Evolutionary conservation across 352 stramenopile genomes (phyloP).

Genomic region (Peronospora tabacina): DNA sequence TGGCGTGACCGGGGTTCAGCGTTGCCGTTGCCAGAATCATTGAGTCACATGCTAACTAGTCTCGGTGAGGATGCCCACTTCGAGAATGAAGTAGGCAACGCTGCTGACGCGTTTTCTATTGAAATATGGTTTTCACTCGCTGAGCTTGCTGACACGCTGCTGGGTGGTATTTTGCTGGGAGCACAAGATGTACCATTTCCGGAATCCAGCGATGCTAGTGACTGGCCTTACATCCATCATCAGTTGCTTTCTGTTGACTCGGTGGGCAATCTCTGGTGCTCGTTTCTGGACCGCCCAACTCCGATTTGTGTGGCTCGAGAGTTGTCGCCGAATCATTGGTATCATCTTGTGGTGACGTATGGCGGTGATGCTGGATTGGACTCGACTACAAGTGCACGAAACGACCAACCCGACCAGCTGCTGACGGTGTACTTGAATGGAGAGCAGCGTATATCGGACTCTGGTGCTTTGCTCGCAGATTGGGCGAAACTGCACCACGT

Average conservation of each 20-base stretch:
- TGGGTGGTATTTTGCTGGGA: conserved; percentile 53
- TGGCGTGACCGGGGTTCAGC: conserved; percentile 55
- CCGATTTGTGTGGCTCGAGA: conserved; percentile 44
- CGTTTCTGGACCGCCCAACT: conserved; percentile 40
- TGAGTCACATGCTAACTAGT: conserved; percentile 31
- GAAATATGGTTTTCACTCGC: conserved; percentile 64
- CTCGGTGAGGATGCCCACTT: conserved; percentile 12
- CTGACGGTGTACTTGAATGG: conserved; percentile 57
- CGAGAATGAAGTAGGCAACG: conserved; percentile 12
- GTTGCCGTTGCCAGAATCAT: conserved; percentile 35
- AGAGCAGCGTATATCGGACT: conserved; percentile 35
- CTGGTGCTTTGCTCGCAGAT: conserved; percentile 35
- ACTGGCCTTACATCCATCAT: conserved; percentile 52
- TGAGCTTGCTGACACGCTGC: conserved; percentile 43
- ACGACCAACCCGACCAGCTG: conserved; percentile 23
- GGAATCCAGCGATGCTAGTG: conserved; percentile 27
- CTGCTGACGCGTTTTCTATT: conserved; percentile 38
- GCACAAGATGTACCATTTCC: conserved; percentile 48
- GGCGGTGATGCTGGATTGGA: conserved; percentile 20
- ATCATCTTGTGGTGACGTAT: conserved; percentile 59
- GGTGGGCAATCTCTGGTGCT: conserved; percentile 51
- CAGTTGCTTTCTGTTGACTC: conserved; percentile 57
- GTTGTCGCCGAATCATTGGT: conserved; percentile 50
- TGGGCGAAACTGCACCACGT: conserved; percentile 42
- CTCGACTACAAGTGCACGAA: conserved; percentile 17